Evolutionary conservation across 2,329 filamentous ascomycete genomes (phyloP).

Genomic region (Alternaria solani): DNA sequence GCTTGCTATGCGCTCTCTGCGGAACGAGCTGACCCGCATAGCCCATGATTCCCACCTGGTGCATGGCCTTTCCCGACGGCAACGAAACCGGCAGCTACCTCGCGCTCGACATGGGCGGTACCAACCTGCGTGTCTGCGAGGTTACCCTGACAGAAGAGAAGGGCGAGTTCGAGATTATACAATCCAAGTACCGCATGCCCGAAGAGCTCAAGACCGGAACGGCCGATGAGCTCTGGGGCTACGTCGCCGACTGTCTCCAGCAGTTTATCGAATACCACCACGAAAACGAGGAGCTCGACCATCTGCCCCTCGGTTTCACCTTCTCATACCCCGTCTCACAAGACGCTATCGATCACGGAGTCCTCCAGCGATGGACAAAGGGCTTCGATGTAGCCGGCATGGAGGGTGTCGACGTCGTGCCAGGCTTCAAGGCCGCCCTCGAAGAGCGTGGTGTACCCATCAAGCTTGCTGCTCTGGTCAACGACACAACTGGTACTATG

Average conservation of each 20-base stretch:
- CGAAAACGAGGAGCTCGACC: constrained; percentile 67
- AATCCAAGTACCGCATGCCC: constrained; percentile 95
- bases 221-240: constrained; percentile 90
- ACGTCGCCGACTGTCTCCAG: constrained; percentile 90
- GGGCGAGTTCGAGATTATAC: constrained; percentile 93
- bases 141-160: constrained; percentile 87
- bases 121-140: constrained; percentile 93
- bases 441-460: constrained; percentile 82
- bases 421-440: constrained; percentile 83
- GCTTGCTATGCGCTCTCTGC: constrained; percentile 79
- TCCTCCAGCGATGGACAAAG: constrained; percentile 96
- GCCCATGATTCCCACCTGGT: constrained; percentile 99
- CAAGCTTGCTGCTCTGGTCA: constrained; percentile 91
- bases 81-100: constrained; percentile 87
- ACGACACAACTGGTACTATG: constrained; percentile 96
- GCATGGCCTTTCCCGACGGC: constrained; percentile 88
- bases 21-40: constrained; percentile 68
- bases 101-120: constrained; percentile 95
- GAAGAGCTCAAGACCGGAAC: constrained; percentile 90
- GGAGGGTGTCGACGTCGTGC: constrained; percentile 89
- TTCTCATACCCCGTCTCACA: constrained; percentile 96
- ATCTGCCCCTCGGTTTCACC: constrained; percentile 87
- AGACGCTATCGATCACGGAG: constrained; percentile 90
- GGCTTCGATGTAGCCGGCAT: constrained; percentile 94
- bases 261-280: constrained; percentile 93